Percentiles rank a stretch among this genome's conserved stretches.
These are phyloP conservation scores for Corchorus capsularis DNA, from an alignment of 345 rosid species.

Conservation along the genomic window DNA sequence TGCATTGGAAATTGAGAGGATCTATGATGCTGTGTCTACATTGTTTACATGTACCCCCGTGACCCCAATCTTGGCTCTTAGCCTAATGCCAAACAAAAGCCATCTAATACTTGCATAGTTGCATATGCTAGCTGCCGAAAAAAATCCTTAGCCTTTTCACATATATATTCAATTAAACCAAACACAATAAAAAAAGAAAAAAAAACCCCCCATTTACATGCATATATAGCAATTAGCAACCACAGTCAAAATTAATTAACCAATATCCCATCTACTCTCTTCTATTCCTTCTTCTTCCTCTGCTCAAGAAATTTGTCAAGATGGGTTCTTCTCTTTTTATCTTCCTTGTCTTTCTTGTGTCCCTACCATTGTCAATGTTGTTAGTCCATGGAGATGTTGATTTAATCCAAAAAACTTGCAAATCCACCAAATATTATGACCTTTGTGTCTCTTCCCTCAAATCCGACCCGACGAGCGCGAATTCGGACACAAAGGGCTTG, in stretches of 20 bases:
- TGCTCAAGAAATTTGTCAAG: neutral
- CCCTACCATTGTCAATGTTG: constrained; percentile 19
- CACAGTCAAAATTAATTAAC: neutral
- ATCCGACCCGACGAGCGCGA: constrained; percentile 57
- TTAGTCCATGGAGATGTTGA: constrained; percentile 28
- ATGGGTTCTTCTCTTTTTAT: constrained; percentile 28
- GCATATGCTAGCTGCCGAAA: no score
- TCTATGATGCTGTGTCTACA: neutral
- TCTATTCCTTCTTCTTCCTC: neutral
- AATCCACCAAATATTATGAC: constrained; percentile 60
- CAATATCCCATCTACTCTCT: neutral
- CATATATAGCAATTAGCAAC: neutral
- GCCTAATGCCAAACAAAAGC: neutral
- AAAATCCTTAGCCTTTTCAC: neutral
- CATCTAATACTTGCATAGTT: no score
- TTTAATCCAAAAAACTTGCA: constrained; percentile 67
- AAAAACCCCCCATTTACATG: neutral
- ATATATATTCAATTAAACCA: neutral
- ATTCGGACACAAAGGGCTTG: constrained; percentile 63
- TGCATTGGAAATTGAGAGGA: constrained; percentile 9
- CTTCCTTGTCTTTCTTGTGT: constrained; percentile 28
- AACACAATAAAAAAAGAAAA: neutral
- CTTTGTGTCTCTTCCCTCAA: constrained; percentile 77
- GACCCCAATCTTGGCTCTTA: neutral
- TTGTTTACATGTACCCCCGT: neutral